Conservation (phyloP, 1,139 yeast genomes). For the Geotrichum phurueaensis region DNA sequence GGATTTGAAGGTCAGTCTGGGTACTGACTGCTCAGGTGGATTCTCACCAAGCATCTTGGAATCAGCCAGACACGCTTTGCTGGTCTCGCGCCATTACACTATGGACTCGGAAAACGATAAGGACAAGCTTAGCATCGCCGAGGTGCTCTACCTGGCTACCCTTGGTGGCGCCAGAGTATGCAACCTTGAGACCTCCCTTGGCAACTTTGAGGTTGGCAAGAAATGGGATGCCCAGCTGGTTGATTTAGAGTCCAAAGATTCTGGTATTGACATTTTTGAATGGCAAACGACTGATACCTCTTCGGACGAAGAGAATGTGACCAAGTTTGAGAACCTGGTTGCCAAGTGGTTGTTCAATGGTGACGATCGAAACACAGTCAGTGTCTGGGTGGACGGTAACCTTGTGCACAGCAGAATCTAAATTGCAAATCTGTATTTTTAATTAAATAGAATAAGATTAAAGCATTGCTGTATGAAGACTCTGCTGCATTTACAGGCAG, state of each 20-base stretch:
- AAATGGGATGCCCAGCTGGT: slow-evolving; percentile 79
- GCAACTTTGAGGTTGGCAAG: slow-evolving; percentile 70
- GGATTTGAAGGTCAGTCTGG: slow-evolving; percentile 72
- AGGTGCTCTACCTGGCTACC: slow-evolving; percentile 77
- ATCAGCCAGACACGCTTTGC: slow-evolving; percentile 69
- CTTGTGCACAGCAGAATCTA: slow-evolving; percentile 43
- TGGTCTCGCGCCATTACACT: slow-evolving; percentile 79
- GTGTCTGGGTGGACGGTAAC: slow-evolving; percentile 81
- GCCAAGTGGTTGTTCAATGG: slow-evolving; percentile 95
- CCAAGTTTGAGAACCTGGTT: slow-evolving; percentile 48
- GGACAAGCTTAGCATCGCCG: slow-evolving; percentile 56
- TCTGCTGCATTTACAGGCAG: neutral
- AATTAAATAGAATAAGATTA: neutral
- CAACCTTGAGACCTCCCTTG: slow-evolving; percentile 51
- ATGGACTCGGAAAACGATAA: slow-evolving; percentile 47
- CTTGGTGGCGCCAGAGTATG: slow-evolving; percentile 85
- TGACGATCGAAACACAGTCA: slow-evolving; percentile 78
- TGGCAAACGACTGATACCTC: slow-evolving; percentile 46
- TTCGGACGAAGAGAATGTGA: slow-evolving; percentile 18
- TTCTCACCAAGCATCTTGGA: slow-evolving; percentile 72
- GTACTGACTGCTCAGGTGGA: slow-evolving; percentile 93
- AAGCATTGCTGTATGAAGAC: neutral
- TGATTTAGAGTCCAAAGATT: slow-evolving; percentile 47
- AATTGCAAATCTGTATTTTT: neutral
- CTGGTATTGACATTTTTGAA: slow-evolving; percentile 67